Evolutionary conservation across 441 rosid species (phyloP).

Genomic region (Bocquillonia castaneifolia): DNA sequence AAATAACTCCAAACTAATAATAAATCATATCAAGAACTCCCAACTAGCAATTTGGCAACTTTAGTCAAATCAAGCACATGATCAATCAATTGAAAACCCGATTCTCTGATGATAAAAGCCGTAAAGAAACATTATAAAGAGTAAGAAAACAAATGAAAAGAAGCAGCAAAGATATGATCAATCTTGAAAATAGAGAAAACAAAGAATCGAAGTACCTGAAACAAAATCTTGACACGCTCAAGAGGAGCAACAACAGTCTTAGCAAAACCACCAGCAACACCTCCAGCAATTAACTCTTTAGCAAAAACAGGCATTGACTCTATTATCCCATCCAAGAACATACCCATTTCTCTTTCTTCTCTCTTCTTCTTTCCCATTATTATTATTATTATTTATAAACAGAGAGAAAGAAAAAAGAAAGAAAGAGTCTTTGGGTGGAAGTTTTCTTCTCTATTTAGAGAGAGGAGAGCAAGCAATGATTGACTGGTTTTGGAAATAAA

Average conservation of each 20-base stretch:
- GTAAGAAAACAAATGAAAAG: background rate
- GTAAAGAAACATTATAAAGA: background rate
- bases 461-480: background rate
- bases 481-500: background rate
- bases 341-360: constrained; percentile 49
- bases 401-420: background rate
- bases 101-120: background rate
- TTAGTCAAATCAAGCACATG: constrained; percentile 6
- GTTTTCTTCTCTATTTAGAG: no score
- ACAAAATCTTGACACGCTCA: constrained; percentile 86
- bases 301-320: constrained; percentile 71
- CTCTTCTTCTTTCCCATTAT: constrained; percentile 42
- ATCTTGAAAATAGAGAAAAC: background rate
- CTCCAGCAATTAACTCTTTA: constrained; percentile 82
- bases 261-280: constrained; percentile 84
- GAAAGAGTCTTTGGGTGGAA: background rate
- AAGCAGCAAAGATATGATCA: background rate
- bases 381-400: background rate
- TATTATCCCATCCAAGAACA: constrained; percentile 41
- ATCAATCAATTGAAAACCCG: background rate
- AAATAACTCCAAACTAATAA: background rate
- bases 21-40: background rate
- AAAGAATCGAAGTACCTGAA: constrained; percentile 50
- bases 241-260: constrained; percentile 90
- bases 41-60: background rate